phyloP scores from a whole-genome alignment of 345 rosid species.

The Populus davidiana region DNA sequence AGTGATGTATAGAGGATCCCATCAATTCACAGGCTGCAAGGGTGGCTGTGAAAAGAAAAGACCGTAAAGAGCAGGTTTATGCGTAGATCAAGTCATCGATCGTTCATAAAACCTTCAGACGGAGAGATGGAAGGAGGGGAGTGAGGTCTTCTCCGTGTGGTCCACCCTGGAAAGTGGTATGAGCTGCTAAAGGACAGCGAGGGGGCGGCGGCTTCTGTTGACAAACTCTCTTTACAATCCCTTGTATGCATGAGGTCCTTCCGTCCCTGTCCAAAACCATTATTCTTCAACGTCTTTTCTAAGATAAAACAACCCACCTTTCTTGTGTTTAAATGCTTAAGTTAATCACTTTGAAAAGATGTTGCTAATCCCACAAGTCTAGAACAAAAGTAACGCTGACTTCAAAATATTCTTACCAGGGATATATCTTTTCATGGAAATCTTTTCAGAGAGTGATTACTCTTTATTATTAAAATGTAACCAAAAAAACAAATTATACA shows the following conservation, averaged over 20 bases:
- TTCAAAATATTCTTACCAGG: no score
- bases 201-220: no score
- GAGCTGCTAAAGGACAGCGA: no score
- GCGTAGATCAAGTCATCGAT: neutral
- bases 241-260: neutral
- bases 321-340: slow-evolving; percentile 3
- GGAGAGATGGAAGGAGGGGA: neutral
- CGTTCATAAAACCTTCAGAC: accelerated
- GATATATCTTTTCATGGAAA: no score
- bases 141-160: neutral
- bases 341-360: slow-evolving; percentile 1
- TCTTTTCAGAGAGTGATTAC: no score
- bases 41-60: neutral
- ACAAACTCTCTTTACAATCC: neutral
- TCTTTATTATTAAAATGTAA: no score
- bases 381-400: neutral
- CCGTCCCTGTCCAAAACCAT: neutral
- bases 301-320: slow-evolving; percentile 9
- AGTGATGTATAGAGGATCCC: neutral
- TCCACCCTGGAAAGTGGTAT: neutral
- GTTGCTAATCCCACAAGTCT: neutral
- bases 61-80: neutral
- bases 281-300: slow-evolving; percentile 16
- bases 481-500: no score
- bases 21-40: neutral